Evolutionary conservation across 1,284 basidiomycete species (phyloP), one percentile per base, ranked within the genome.

Genomic region (Pyrrhoderma lamaoense): DNA sequence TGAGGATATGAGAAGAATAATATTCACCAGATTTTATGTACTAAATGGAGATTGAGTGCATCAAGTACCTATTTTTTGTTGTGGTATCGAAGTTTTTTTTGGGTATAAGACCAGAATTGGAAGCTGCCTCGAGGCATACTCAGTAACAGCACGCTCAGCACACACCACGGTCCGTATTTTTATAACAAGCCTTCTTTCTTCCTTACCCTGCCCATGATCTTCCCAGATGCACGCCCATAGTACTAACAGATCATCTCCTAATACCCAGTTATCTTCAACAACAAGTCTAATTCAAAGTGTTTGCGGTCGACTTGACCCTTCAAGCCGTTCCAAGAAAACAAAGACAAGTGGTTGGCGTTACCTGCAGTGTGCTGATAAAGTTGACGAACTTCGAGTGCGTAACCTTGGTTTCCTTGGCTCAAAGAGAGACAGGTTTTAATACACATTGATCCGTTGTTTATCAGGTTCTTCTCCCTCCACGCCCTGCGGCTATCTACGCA

Each of bases 361-460:
- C 63, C 67, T 86, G 45, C 84, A 86, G 62, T 81, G 79, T 53
- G 85, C 83, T 14, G 82, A 87, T 61, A 85, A 82, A 27, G 77
- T 76, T 13, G 78, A 84, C 64, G 81, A 86, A 62, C 73, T 86
- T 59, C 82, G 80, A 70, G 83, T 82, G 44, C 42, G 67, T 21
- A 38, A n/a, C 38, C 27, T 18, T 25, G 21, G n/a, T 35, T 43
- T 42, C 4, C 16, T 51, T 47, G 38, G 36, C 19, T 42, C 7
- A 31, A n/a, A n/a, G n/a, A 31, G 27, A 31, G 27, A 31, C 11
- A 11, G 27, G 38, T 7, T 40, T 40, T 40, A 5, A 22, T 40
- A 7, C 38, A 7, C 38, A 40, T n/a, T 22, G 21, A 40, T 40
- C 38, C 49, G 38, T 45, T 48, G n/a, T 42, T 50, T 47, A 39